Conservation (phyloP, 176 grass and related monocot genomes). For the Alloteropsis semialata region DNA sequence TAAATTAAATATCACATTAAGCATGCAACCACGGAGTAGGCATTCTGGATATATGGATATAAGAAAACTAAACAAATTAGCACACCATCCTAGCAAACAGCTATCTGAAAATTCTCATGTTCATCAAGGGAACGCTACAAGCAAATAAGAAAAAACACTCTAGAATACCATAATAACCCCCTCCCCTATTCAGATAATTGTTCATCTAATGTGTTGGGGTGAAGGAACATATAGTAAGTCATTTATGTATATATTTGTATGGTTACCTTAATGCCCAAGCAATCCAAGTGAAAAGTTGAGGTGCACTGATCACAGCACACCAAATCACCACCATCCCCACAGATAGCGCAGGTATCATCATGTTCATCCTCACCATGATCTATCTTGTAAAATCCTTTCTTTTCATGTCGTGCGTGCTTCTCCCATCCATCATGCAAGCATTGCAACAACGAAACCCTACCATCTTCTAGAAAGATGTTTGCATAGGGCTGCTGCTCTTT, state of each 20-base stretch:
- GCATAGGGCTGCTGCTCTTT: slow-evolving; percentile 62
- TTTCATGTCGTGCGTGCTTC: slow-evolving; percentile 59
- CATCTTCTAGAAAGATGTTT: slow-evolving; percentile 68
- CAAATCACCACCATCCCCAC: slow-evolving; percentile 90
- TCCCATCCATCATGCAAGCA: slow-evolving; percentile 85
- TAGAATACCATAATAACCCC: not conserved
- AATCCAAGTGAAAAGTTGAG: slow-evolving; percentile 89
- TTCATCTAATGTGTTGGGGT: not conserved
- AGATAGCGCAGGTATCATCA: slow-evolving; percentile 88
- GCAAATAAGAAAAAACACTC: not conserved
- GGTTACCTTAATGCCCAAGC: slow-evolving; percentile 81
- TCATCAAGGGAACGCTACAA: slow-evolving; percentile 23
- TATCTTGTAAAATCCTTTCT: slow-evolving; percentile 73
- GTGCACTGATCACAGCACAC: slow-evolving; percentile 83
- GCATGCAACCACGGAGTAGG: not conserved
- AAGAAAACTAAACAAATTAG: slow-evolving; percentile 21
- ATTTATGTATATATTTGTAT: slow-evolving; percentile 12
- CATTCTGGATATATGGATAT: not conserved
- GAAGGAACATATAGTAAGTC: slow-evolving; percentile 1
- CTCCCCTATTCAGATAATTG: not conserved
- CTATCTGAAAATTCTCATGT: not conserved
- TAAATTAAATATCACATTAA: slow-evolving; percentile 37
- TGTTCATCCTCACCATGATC: slow-evolving; percentile 55
- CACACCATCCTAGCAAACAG: slow-evolving; percentile 22
- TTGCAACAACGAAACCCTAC: slow-evolving; percentile 57